A percentile compares a stretch with the other conserved stretches of the same genome.
Evolutionary conservation across 1,139 yeast genomes (phyloP).

Genomic region (Geotrichum fermentans): DNA sequence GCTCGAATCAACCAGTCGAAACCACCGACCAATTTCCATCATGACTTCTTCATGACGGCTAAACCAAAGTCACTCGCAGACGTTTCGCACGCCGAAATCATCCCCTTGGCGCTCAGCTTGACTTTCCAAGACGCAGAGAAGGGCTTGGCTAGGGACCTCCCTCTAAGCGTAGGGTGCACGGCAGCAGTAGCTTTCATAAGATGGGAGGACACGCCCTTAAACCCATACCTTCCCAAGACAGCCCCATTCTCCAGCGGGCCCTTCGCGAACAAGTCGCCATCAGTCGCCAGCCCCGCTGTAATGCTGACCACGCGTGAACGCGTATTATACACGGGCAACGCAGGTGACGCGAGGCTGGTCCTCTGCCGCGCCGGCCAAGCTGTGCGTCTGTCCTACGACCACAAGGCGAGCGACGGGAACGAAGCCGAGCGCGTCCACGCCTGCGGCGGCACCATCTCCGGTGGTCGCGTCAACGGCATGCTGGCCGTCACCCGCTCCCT

Average conservation of each 20-base stretch:
- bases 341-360: slow-evolving; percentile 87
- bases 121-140: slow-evolving; percentile 70
- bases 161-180: slow-evolving; percentile 80
- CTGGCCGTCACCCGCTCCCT: slow-evolving; percentile 90
- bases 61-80: not conserved
- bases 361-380: slow-evolving; percentile 70
- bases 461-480: slow-evolving; percentile 91
- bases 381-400: slow-evolving; percentile 82
- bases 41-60: not conserved
- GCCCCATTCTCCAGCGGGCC: not conserved
- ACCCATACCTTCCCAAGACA: slow-evolving; percentile 33
- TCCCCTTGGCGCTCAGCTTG: slow-evolving; percentile 36
- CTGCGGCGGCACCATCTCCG: slow-evolving; percentile 82
- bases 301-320: slow-evolving; percentile 34
- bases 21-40: slow-evolving; percentile 4
- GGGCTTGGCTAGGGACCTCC: slow-evolving; percentile 48
- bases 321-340: slow-evolving; percentile 88
- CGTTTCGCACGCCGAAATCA: slow-evolving; percentile 19
- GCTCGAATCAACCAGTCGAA: not conserved
- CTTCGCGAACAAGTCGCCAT: too few relatives aligned
- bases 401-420: slow-evolving; percentile 77
- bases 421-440: slow-evolving; percentile 73
- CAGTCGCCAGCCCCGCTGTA: slow-evolving; percentile 32
- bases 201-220: slow-evolving; percentile 65
- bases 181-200: slow-evolving; percentile 91